Base-by-base conservation (phyloP, 768 basidiomycete species). In the Porphyrellus cyaneotinctus region DNA sequence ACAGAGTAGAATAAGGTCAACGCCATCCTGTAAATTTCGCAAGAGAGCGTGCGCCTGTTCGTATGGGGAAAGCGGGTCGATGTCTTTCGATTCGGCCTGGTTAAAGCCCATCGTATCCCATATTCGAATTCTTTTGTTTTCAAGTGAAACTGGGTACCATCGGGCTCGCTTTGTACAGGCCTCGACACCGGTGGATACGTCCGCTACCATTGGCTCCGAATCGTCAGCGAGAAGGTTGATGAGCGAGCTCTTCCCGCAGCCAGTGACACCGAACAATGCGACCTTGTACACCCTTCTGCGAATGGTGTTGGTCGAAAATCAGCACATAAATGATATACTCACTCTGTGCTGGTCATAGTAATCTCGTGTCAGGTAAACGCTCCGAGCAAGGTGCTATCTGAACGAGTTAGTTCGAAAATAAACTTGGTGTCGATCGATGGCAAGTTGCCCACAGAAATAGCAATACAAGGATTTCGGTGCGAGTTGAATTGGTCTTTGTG, bases 1-100 rank as follows among this genome's bases (percentile, higher is more conserved):
- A 47, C 70, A 70, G 49, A 69, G 74, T 3, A 77, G 57, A 30
- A 78, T 60, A 22, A 78, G 70, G 53, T 65, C 71, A 22, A 78
- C 62, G 6, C 77, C 74, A 5, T 57, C 52, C 23, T 61, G 54
- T 28, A 77, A 53, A 23, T 53, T 63, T 38, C 57, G 59, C 54
- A 79, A 54, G 20, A 78, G 68, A 17, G 58, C 23, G 28, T 72
- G 66, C 0, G 70, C 64, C 24, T 72, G 58, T 37, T 63, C 63
- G 31, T 62, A 72, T 36, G 57, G 67, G 28, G 33, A 57, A 50
- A 58, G 51, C 1, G 52, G 56, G 56, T 57, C 31, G 32, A n/a
- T 44, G 28, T 51, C 54, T 24, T 51, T 59, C 10, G 49, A 33
- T 37, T 57, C 49, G 33, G 59, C 60, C 44, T 63, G 69, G 24